Evolutionary conservation across 1,284 basidiomycete genomes (phyloP), one percentile per base, ranked within the genome.

Genomic region (Ceratobasidium sp.): DNA sequence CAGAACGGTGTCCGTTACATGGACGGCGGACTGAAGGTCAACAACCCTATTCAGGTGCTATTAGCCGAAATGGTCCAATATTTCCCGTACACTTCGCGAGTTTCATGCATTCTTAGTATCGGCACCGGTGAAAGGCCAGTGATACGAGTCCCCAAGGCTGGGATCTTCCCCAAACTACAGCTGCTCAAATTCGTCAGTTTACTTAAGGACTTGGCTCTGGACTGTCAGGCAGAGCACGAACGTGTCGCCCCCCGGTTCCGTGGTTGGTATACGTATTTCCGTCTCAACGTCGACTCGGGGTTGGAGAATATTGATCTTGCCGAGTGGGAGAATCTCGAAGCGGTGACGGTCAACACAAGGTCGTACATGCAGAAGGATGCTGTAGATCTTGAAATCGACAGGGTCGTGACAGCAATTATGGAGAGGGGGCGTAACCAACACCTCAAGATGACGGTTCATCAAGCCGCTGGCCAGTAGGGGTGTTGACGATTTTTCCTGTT

Each of bases 271-370:
- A 30, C 39, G 9, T 67, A 67, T 26, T 43, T 55, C 21, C 34
- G 64, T 16, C 30, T 67, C 21, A 67, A 55, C 45, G 64, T 67
- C 8, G 52, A 55, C 6, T n/a, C n/a, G n/a, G n/a, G n/a, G n/a
- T n/a, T n/a, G 50, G 50, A 53, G 50, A 16, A 21, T 5, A 16
- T 53, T 30, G 28, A 28, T 28, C 26, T 53, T 5, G 50, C 23
- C 8, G 50, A 53, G 28, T 53, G 50, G 50, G 50, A 53, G 6
- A 21, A 6, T 6, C 4, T 12, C 1, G 26, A 28, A 8, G 9
- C 26, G 21, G 30, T 53, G 10, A 23, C 26, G 50, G 26, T 14
- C 18, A 14, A 53, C 30, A 53, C 50, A 2, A 26, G 10, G 50
- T 8, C 5, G 4, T 53, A 53, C 23, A 28, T 26, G 12, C 10